Evolutionary conservation across 2,329 filamentous ascomycete genomes (phyloP).

Genomic region (Aspergillus texensis): DNA sequence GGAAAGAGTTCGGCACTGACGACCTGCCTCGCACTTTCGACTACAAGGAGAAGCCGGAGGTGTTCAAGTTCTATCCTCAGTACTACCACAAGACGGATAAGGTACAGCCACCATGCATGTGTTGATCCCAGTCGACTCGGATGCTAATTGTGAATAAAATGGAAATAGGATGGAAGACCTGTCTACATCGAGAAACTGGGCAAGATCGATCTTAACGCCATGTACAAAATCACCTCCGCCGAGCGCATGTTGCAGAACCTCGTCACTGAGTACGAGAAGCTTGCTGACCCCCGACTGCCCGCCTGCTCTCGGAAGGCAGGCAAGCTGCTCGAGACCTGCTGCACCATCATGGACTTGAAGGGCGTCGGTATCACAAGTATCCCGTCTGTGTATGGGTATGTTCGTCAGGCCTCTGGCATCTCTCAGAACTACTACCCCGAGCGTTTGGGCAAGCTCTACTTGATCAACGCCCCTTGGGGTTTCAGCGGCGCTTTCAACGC

Average conservation of each 20-base stretch:
- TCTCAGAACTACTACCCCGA: constrained; percentile 99
- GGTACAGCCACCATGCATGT: constrained; percentile 38
- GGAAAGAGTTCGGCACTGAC: constrained; percentile 82
- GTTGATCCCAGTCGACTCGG: neutral
- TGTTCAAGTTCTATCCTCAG: constrained; percentile 93
- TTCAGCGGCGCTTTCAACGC: constrained; percentile 84
- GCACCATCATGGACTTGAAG: constrained; percentile 97
- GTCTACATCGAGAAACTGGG: constrained; percentile 97
- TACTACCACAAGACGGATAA: constrained; percentile 87
- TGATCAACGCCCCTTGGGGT: constrained; percentile 98
- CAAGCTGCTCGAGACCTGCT: constrained; percentile 92
- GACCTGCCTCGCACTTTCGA: constrained; percentile 78
- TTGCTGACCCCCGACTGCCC: constrained; percentile 88
- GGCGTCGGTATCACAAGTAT: constrained; percentile 84
- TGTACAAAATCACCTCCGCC: constrained; percentile 89
- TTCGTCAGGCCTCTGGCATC: constrained; percentile 80
- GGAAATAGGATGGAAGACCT: constrained; percentile 82
- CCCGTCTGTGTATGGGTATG: constrained; percentile 82
- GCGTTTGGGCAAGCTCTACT: constrained; percentile 90
- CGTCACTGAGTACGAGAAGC: constrained; percentile 95
- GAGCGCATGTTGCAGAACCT: constrained; percentile 97
- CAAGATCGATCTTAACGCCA: constrained; percentile 83
- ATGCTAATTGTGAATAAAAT: constrained; percentile 9
- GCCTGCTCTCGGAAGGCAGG: constrained; percentile 92
- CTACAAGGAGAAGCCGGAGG: constrained; percentile 79